A percentile compares a stretch with the other conserved stretches of the same genome.
These are phyloP conservation scores for Marsdenia floribunda DNA, from an alignment of 257 asterid genomes.

Conservation along the genomic window DNA sequence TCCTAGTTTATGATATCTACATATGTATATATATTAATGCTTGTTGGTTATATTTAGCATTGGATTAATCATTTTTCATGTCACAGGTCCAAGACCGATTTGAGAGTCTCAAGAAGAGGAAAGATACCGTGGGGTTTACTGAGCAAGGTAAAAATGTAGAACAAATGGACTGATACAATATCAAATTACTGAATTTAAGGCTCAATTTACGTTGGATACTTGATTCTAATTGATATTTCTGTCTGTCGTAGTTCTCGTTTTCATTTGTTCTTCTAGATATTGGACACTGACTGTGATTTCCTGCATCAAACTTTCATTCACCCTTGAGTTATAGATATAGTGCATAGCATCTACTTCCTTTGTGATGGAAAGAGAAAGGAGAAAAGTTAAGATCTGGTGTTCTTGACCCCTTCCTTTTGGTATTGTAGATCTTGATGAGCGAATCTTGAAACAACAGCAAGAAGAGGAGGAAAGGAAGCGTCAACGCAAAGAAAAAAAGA, in stretches of 20 bases:
- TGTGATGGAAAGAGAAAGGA: background rate
- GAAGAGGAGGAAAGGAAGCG: constrained; percentile 98
- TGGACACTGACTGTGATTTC: background rate
- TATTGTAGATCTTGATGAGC: constrained; percentile 74
- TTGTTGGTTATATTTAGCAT: background rate
- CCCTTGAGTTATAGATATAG: background rate
- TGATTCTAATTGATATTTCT: background rate
- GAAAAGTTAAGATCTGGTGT: background rate
- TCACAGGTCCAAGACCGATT: constrained; percentile 86
- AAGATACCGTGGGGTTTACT: constrained; percentile 77
- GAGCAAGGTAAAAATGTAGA: constrained; percentile 59
- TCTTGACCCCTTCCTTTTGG: constrained; percentile 11
- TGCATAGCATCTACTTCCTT: background rate
- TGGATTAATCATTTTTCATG: constrained; percentile 10
- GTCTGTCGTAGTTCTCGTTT: background rate
- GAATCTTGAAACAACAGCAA: constrained; percentile 83
- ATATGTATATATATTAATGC: background rate
- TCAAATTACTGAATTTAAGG: background rate
- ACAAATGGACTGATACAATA: background rate
- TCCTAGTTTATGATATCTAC: background rate
- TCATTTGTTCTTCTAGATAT: constrained; percentile 4
- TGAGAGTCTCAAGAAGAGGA: constrained; percentile 83
- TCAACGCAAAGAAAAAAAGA: constrained; percentile 87
- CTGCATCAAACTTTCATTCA: background rate
- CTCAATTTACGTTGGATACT: background rate